Base-by-base conservation (phyloP, 768 basidiomycete species). In the Phanerochaete sordida region DNA sequence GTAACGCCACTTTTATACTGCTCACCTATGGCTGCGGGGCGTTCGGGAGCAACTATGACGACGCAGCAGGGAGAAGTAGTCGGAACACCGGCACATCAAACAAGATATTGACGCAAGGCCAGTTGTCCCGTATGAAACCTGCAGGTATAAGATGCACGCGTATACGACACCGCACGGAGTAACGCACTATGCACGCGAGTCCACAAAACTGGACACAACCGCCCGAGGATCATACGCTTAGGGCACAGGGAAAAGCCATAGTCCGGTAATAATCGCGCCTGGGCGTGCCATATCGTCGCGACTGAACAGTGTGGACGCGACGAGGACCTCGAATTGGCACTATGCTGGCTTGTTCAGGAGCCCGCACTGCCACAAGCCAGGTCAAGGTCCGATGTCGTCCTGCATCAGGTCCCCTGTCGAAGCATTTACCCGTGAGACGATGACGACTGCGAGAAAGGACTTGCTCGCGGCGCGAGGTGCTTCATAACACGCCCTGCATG, bases 131-230 rank as follows among this genome's bases (percentile, higher is more conserved):
- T 37, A 54, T 43, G 53, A 54, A 26, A 43, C 35, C 35, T 33
- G 26, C n/a, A 19, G 21, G 53, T 43, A n/a, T 23, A 54, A 23
- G 37, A 33, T 23, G 53, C 53, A 27, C 7, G 35, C 53, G 35
- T 23, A 24, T 54, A 26, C 21, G 37, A 54, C 53, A 54, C 53
- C 53, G 37, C 53, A 54, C 21, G 53, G 53, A 37, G 53, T 43
- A 54, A 54, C 53, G 23, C 43, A 54, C 53, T 8, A 26, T 39
- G 53, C 53, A 54, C 53, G 35, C 53, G 53, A 33, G 53, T 54
- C 53, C 53, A 37, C 53, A 33, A 54, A 54, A 35, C 13, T 31
- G 37, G n/a, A 39, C 53, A 54, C 4, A 24, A 54, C 53, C 53
- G 53, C 53, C 13, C 53, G 53, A 35, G 43, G 53, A 54, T 54